phyloP scores from a whole-genome alignment of 352 stramenopile species.

The Pythium phragmiticola region DNA sequence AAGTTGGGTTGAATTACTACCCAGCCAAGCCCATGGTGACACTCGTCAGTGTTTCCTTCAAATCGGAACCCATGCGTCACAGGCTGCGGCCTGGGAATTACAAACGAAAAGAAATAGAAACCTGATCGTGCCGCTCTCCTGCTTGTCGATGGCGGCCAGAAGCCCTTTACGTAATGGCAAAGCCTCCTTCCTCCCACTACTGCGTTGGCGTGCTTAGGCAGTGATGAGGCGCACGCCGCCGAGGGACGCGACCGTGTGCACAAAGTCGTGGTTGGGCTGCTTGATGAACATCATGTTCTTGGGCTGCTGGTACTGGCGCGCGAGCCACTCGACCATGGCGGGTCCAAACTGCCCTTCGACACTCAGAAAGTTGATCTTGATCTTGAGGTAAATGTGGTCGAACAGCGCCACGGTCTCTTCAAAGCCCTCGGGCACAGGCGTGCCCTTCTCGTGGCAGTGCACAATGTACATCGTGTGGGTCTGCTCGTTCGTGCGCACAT shows the following conservation, averaged over 20 bases:
- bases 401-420: conserved; percentile 89
- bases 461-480: conserved; percentile 90
- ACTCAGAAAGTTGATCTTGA: conserved; percentile 92
- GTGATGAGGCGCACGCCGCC: conserved; percentile 93
- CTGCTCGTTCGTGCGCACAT: conserved; percentile 94
- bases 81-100: too few species aligned
- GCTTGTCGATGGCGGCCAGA: too few species aligned
- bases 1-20: too few species aligned
- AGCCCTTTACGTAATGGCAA: too few species aligned
- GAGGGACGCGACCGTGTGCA: conserved; percentile 90
- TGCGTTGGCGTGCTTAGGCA: conserved; percentile 33
- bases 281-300: conserved; percentile 98
- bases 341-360: conserved; percentile 87
- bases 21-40: too few species aligned
- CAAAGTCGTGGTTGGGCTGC: conserved; percentile 93
- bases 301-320: conserved; percentile 84
- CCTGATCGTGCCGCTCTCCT: too few species aligned
- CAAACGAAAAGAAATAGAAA: too few species aligned
- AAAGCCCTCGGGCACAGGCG: conserved; percentile 59
- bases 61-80: too few species aligned
- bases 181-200: too few species aligned
- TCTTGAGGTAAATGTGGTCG: conserved; percentile 94
- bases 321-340: conserved; percentile 91
- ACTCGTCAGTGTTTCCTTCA: too few species aligned
- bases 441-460: conserved; percentile 81